Evolutionary conservation across 169 alveolate species (phyloP).

Genomic region (Plasmodium falciparum): DNA sequence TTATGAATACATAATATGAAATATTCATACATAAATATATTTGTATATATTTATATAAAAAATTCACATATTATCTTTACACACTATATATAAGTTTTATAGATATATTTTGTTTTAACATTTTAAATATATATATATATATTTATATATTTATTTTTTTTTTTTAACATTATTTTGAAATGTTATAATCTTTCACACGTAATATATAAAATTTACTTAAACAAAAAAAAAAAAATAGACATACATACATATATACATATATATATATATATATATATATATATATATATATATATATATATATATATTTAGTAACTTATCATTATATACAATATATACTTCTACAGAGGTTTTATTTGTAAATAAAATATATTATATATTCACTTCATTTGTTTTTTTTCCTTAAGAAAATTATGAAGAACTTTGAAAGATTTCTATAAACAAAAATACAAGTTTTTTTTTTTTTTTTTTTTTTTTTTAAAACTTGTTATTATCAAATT

Average conservation of each 20-base stretch:
- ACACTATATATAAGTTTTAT: neutral
- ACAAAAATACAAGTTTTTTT: conserved; percentile 9
- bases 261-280: neutral
- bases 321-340: neutral
- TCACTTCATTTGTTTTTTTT: neutral
- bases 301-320: conserved; percentile 8
- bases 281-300: neutral
- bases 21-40: conserved; percentile 1
- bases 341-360: neutral
- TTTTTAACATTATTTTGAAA: conserved; percentile 19
- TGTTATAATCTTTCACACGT: conserved; percentile 67
- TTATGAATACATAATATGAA: conserved; percentile 15
- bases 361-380: neutral
- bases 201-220: conserved; percentile 18
- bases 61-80: neutral
- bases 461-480: neutral
- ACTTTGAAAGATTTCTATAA: conserved; percentile 19
- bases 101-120: too few relatives aligned
- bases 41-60: too few relatives aligned
- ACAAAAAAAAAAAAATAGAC: conserved; percentile 21
- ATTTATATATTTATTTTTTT: neutral
- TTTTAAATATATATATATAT: too few relatives aligned
- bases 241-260: neutral
- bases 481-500: neutral
- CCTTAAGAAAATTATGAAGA: neutral